Conservation (phyloP, 257 asterid species). For the Solanum sejunctum region DNA sequence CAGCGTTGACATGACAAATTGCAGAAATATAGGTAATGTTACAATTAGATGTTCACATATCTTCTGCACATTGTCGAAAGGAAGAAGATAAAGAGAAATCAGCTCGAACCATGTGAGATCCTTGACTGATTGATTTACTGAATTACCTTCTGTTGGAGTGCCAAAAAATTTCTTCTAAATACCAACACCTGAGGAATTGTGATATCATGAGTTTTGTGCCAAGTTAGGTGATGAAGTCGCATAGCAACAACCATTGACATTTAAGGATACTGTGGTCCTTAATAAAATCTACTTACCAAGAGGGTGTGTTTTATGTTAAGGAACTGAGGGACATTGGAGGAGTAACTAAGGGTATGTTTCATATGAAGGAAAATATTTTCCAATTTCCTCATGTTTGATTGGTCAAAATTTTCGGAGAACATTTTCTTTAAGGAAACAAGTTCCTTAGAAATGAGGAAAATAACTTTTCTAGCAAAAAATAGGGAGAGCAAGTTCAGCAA, state of each 20-base stretch:
- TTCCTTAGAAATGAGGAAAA: not conserved
- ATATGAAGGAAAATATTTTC: not conserved
- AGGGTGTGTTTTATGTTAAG: not conserved
- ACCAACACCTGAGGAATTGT: not conserved
- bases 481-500: not conserved
- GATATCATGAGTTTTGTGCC: not conserved
- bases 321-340: not conserved
- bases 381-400: not conserved
- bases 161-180: not conserved
- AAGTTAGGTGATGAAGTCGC: not conserved
- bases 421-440: not conserved
- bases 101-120: not conserved
- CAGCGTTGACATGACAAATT: not conserved
- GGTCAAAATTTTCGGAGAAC: not conserved
- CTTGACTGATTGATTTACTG: not conserved
- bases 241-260: not conserved
- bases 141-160: not conserved
- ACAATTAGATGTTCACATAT: not conserved
- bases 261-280: not conserved
- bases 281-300: not conserved
- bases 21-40: not conserved
- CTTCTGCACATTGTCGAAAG: not conserved
- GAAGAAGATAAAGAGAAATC: not conserved
- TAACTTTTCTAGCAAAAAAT: not conserved
- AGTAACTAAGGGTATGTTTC: not conserved